Evolutionary conservation across 2,329 filamentous ascomycete genomes (phyloP), one percentile per base, ranked within the genome.

Genomic region (Xylaria sp.): DNA sequence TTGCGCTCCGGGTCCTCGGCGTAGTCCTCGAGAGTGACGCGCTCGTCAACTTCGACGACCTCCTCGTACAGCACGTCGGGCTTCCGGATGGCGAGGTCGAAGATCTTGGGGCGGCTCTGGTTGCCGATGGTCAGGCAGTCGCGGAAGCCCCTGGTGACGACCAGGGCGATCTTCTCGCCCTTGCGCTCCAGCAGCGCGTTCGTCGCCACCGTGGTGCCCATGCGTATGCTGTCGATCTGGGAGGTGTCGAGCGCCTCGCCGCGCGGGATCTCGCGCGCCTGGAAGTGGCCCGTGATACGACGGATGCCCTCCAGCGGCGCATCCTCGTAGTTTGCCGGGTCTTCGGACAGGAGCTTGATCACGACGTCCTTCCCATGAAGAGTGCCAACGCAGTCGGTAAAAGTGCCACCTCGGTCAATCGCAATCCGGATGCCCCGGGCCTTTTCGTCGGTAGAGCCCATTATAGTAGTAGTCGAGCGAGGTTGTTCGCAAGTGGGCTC

Each of bases 201-300:
- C 0, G 92, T 97, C 8, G 92, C 92, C 11, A 97, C 92, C 0
- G 92, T 97, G 1, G 92, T 97, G 41, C 92, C 92, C 92, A 97
- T 97, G 44, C 92, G 88, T 69, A 97, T 96, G 50, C 89, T 92
- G 63, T 94, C 90, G 63, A 97, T 95, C 66, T 86, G 76, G 17
- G 86, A 84, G 1, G 92, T 96, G 71, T 96, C 91, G 7, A 96
- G 77, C 1, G 89, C 78, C 69, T 92, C 79, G 21, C 91, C 91
- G 44, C 92, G 86, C 2, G 90, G 90, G 41, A 95, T 92, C 4
- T 93, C 87, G 53, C 82, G 80, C 49, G 82, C 80, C 2, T 86
- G 84, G 71, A 95, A 95, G 63, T 85, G 86, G 61, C 87, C 88
- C 73, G 96, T 85, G 52, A 96, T 86, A 53, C 92, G 87, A 16